These are phyloP conservation scores for Xylaria grammica DNA, from an alignment of 495 filamentous ascomycete species.

Conservation along the genomic window DNA sequence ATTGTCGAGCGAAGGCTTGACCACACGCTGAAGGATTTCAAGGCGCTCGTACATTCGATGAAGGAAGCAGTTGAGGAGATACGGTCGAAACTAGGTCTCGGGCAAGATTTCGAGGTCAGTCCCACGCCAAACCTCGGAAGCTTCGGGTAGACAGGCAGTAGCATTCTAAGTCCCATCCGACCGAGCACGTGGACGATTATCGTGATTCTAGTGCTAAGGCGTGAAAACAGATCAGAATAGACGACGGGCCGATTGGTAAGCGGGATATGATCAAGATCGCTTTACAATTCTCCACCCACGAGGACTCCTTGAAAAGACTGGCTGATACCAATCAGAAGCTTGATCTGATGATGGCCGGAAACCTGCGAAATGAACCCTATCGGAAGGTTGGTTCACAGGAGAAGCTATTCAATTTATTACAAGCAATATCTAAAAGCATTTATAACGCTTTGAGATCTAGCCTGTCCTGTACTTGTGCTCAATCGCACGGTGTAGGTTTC, in stretches of 20 bases:
- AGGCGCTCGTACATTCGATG: slow-evolving; percentile 29
- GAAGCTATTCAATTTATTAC: slow-evolving; percentile 34
- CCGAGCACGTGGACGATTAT: not conserved
- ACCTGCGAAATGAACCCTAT: slow-evolving; percentile 38
- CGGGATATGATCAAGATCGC: slow-evolving; percentile 35
- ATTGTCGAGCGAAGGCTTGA: slow-evolving; percentile 16
- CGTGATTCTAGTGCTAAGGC: not conserved
- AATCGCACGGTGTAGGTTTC: slow-evolving; percentile 16
- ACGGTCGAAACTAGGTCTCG: slow-evolving; percentile 25
- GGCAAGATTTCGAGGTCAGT: slow-evolving; percentile 19
- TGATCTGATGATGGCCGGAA: slow-evolving; percentile 38
- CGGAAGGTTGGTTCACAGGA: slow-evolving; percentile 28
- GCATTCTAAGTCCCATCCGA: not conserved
- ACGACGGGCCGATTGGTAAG: slow-evolving; percentile 4
- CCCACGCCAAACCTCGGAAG: not conserved
- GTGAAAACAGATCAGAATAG: slow-evolving; percentile 5
- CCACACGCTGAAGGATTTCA: slow-evolving; percentile 15
- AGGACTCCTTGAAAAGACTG: slow-evolving; percentile 37
- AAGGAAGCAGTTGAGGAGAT: slow-evolving; percentile 29
- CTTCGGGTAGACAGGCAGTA: not conserved
- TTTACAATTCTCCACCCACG: slow-evolving; percentile 34
- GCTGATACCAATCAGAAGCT: slow-evolving; percentile 40
- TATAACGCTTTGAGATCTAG: slow-evolving; percentile 40
- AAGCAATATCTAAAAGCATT: slow-evolving; percentile 38
- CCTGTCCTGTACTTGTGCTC: slow-evolving; percentile 39